Evolutionary conservation across 192 early-diverging fungal species (phyloP).

Genomic region (Coemansia sp.): DNA sequence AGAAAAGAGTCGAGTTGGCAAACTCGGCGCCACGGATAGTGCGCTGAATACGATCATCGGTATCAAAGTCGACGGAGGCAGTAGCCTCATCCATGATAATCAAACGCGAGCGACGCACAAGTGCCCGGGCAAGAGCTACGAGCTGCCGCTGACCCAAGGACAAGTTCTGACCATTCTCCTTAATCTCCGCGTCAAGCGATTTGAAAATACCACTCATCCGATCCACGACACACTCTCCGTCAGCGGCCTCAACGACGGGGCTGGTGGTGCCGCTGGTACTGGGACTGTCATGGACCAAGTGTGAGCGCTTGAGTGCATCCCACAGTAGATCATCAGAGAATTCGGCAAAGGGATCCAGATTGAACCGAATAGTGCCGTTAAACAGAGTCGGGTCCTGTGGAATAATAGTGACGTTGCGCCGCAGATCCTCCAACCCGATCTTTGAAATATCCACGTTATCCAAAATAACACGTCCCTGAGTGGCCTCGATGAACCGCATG

Average conservation of each 20-base stretch:
- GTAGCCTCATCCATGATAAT: slow-evolving; percentile 93
- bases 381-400: slow-evolving; percentile 90
- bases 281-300: slow-evolving; percentile 57
- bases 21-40: slow-evolving; percentile 84
- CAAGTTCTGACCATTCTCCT: slow-evolving; percentile 82
- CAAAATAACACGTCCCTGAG: slow-evolving; percentile 66
- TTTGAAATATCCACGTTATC: slow-evolving; percentile 76
- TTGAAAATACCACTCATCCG: slow-evolving; percentile 33
- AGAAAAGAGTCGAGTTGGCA: slow-evolving; percentile 73
- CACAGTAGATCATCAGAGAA: slow-evolving; percentile 78
- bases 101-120: slow-evolving; percentile 69
- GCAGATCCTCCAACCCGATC: slow-evolving; percentile 79
- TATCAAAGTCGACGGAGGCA: slow-evolving; percentile 84
- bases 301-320: slow-evolving; percentile 75
- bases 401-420: slow-evolving; percentile 81
- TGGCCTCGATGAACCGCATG: slow-evolving; percentile 77
- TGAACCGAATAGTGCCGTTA: slow-evolving; percentile 79
- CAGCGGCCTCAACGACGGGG: neutral
- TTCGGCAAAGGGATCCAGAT: slow-evolving; percentile 88
- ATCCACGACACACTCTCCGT: neutral
- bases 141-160: slow-evolving; percentile 82
- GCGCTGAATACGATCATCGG: slow-evolving; percentile 84
- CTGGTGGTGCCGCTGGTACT: neutral
- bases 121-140: slow-evolving; percentile 76
- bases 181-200: slow-evolving; percentile 71